These are phyloP conservation scores for Penicillium waksmanii DNA, from an alignment of 495 filamentous ascomycete species.

Conservation along the genomic window DNA sequence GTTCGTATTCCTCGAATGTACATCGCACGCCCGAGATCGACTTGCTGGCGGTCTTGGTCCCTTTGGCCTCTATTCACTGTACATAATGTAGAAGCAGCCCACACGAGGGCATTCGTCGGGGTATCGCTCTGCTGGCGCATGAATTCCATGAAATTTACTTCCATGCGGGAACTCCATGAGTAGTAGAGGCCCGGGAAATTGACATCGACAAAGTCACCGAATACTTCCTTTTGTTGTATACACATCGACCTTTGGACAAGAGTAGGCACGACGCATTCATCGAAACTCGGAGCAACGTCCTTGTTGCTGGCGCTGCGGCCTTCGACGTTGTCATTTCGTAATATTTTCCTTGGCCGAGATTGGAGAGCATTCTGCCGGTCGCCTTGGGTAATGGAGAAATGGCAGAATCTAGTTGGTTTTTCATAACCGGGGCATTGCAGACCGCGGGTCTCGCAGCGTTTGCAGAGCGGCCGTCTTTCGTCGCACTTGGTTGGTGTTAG, in stretches of 20 bases:
- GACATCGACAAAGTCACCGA: conserved; percentile 20
- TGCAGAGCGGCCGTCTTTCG: conserved; percentile 27
- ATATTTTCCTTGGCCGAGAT: neutral
- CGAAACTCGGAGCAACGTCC: neutral
- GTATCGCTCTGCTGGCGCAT: conserved; percentile 20
- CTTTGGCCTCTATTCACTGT: conserved; percentile 12
- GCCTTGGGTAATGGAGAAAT: conserved; percentile 3
- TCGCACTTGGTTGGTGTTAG: conserved; percentile 30
- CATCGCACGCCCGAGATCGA: conserved; percentile 15
- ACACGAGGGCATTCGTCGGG: conserved; percentile 12
- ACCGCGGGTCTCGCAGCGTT: conserved; percentile 31
- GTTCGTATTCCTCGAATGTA: conserved; percentile 21
- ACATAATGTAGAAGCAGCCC: conserved; percentile 15
- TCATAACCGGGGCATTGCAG: conserved; percentile 37
- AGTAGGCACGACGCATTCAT: conserved; percentile 23
- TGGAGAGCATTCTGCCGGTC: neutral
- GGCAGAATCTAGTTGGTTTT: conserved; percentile 24
- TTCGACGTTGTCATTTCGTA: neutral
- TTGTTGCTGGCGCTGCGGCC: neutral
- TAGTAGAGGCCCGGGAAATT: conserved; percentile 24
- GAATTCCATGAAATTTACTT: conserved; percentile 25
- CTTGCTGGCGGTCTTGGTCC: neutral
- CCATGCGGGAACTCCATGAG: conserved; percentile 18
- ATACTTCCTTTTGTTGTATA: conserved; percentile 24
- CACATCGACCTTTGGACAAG: conserved; percentile 20